Conservation (phyloP, 2,329 filamentous ascomycete genomes). For the Thermothelomyces thermophilus region DNA sequence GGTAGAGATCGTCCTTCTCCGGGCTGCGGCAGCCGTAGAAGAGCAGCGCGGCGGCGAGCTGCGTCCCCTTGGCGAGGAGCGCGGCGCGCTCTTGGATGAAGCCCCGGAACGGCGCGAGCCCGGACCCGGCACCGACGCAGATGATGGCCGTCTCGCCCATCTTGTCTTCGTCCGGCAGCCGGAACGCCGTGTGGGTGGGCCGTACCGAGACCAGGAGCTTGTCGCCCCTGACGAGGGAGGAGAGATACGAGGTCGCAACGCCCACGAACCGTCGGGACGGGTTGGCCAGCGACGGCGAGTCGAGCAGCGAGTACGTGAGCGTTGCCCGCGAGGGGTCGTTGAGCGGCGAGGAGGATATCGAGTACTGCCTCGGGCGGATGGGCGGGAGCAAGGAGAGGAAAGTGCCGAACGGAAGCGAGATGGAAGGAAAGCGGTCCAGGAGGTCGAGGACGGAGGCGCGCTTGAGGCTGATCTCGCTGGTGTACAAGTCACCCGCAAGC, state of each 20-base stretch:
- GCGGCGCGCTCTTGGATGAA: conserved; percentile 57
- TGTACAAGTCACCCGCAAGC: conserved; percentile 43
- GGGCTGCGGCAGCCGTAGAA: conserved; percentile 58
- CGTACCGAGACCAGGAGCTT: conserved; percentile 45
- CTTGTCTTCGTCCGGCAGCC: conserved; percentile 36
- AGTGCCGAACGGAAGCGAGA: conserved; percentile 55
- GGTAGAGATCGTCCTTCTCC: conserved; percentile 53
- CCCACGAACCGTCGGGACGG: conserved; percentile 49
- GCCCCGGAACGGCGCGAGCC: conserved; percentile 56
- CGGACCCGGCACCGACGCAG: conserved; percentile 47
- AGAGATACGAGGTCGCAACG: conserved; percentile 56
- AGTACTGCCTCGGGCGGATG: conserved; percentile 73
- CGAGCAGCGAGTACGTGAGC: conserved; percentile 62
- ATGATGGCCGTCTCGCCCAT: conserved; percentile 43
- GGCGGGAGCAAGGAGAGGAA: conserved; percentile 69
- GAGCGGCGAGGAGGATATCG: conserved; percentile 68
- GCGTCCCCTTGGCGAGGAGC: conserved; percentile 42
- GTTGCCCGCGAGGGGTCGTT: conserved; percentile 50
- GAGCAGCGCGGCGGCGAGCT: conserved; percentile 54
- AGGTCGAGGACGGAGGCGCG: conserved; percentile 61
- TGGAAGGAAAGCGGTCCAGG: conserved; percentile 54
- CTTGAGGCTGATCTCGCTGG: conserved; percentile 45
- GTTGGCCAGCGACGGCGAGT: conserved; percentile 46
- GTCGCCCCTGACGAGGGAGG: conserved; percentile 39
- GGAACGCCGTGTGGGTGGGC: conserved; percentile 39